phyloP scores from a whole-genome alignment of 371 early-diverging fungal species.

The Basidiobolus heterosporus region DNA sequence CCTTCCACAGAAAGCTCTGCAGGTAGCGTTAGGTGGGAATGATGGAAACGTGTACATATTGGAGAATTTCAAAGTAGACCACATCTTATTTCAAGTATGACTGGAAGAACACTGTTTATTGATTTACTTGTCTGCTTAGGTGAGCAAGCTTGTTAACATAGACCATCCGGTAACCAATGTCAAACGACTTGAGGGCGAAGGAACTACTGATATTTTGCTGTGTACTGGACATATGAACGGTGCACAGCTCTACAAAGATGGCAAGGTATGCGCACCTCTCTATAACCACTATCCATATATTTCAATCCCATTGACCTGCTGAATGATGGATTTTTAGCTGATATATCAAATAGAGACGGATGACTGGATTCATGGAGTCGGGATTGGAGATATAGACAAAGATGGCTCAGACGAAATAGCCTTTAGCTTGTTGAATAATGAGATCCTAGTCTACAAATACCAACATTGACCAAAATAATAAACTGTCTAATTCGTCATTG shows the following conservation, averaged over 20 bases:
- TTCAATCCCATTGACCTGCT: too few species aligned
- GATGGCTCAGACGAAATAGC: too few species aligned
- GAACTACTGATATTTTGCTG: slow-evolving; percentile 20
- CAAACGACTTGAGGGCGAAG: slow-evolving; percentile 6
- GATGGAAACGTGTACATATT: slow-evolving; percentile 25
- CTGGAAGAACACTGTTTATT: background rate
- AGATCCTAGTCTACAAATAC: too few species aligned
- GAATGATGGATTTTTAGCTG: too few species aligned
- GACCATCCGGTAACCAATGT: slow-evolving; percentile 16
- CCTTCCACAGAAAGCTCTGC: slow-evolving; percentile 4
- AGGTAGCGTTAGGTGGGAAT: slow-evolving; percentile 21
- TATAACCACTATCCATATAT: too few species aligned
- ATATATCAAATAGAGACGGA: too few species aligned
- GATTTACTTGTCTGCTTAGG: slow-evolving; percentile 9
- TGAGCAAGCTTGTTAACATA: slow-evolving; percentile 17
- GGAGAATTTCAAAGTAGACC: slow-evolving; percentile 19
- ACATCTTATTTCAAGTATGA: background rate
- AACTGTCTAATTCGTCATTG: too few species aligned
- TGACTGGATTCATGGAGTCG: too few species aligned
- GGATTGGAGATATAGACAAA: too few species aligned
- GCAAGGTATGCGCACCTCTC: slow-evolving; percentile 16
- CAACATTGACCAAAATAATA: too few species aligned
- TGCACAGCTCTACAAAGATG: slow-evolving; percentile 17
- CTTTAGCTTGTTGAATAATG: too few species aligned
- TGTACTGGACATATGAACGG: slow-evolving; percentile 23